Conservation (phyloP, 2,329 filamentous ascomycete genomes). For the Metarhizium brunneum region DNA sequence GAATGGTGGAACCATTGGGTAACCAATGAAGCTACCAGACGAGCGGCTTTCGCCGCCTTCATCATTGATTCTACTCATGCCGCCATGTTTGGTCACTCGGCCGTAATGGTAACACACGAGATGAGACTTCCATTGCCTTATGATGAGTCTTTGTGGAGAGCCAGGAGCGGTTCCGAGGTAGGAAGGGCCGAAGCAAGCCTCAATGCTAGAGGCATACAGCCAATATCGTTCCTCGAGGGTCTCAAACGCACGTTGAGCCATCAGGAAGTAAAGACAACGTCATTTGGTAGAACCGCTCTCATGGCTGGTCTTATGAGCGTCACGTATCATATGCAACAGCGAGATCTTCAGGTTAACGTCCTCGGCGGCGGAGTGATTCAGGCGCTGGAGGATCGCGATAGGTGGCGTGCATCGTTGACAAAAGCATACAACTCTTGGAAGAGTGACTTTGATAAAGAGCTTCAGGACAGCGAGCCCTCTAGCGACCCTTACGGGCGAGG, state of each 20-base stretch:
- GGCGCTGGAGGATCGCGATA: constrained; percentile 76
- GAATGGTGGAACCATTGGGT: constrained; percentile 98
- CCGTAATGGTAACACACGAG: constrained; percentile 94
- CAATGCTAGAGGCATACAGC: constrained; percentile 71
- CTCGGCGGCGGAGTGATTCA: constrained; percentile 63
- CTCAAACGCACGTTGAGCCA: constrained; percentile 81
- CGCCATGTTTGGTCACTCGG: constrained; percentile 96
- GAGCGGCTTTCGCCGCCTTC: constrained; percentile 89
- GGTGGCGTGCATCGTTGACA: constrained; percentile 80
- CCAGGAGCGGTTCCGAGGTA: constrained; percentile 79
- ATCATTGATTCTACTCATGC: constrained; percentile 93
- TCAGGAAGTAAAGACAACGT: constrained; percentile 81
- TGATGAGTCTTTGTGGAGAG: constrained; percentile 87
- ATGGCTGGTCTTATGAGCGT: constrained; percentile 93
- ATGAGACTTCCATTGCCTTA: constrained; percentile 86
- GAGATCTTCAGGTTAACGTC: constrained; percentile 76
- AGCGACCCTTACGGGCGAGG: constrained; percentile 47
- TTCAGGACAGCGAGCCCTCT: constrained; percentile 49
- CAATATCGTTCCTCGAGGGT: constrained; percentile 80
- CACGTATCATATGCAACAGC: constrained; percentile 95
- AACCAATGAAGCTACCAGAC: constrained; percentile 79
- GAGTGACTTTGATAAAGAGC: constrained; percentile 75
- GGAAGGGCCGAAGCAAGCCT: constrained; percentile 74
- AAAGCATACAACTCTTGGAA: constrained; percentile 93
- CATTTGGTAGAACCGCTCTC: constrained; percentile 84